Conservation (phyloP, 2,329 filamentous ascomycete genomes). For the Colletotrichum cordylinicola region DNA sequence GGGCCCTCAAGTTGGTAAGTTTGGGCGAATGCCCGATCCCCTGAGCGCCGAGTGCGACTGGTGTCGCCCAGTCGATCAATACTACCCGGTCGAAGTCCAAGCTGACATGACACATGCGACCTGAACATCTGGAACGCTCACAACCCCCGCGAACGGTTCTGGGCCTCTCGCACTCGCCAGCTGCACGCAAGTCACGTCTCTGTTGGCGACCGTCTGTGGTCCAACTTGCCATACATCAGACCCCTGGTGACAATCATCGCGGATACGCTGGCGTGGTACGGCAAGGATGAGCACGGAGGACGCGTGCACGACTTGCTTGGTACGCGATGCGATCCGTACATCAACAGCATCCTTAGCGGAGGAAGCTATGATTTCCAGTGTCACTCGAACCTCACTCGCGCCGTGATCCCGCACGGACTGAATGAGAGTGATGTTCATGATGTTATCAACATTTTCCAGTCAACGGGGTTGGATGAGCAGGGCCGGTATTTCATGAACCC, state of each 20-base stretch:
- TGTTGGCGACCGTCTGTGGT: slow-evolving; percentile 78
- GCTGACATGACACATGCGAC: slow-evolving; percentile 56
- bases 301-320: slow-evolving; percentile 80
- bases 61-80: background rate
- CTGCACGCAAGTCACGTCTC: slow-evolving; percentile 78
- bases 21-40: background rate
- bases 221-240: slow-evolving; percentile 76
- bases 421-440: slow-evolving; percentile 81
- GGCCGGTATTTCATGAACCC: slow-evolving; percentile 80
- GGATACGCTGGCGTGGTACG: slow-evolving; percentile 71
- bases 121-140: slow-evolving; percentile 81
- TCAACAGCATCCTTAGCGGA: slow-evolving; percentile 76
- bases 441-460: slow-evolving; percentile 86
- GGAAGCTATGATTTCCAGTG: slow-evolving; percentile 79
- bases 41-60: background rate
- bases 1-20: slow-evolving; percentile 74
- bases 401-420: slow-evolving; percentile 72
- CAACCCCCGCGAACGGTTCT: slow-evolving; percentile 82
- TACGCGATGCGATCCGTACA: slow-evolving; percentile 85
- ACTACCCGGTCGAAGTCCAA: background rate
- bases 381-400: slow-evolving; percentile 80
- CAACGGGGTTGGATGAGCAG: slow-evolving; percentile 75
- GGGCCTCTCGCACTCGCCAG: slow-evolving; percentile 80
- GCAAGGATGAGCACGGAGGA: slow-evolving; percentile 67
- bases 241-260: slow-evolving; percentile 74